A percentile compares a stretch with the other conserved stretches of the same genome.
phyloP scores from a whole-genome alignment of 352 stramenopile species.

The Globisporangium sylvaticum region DNA sequence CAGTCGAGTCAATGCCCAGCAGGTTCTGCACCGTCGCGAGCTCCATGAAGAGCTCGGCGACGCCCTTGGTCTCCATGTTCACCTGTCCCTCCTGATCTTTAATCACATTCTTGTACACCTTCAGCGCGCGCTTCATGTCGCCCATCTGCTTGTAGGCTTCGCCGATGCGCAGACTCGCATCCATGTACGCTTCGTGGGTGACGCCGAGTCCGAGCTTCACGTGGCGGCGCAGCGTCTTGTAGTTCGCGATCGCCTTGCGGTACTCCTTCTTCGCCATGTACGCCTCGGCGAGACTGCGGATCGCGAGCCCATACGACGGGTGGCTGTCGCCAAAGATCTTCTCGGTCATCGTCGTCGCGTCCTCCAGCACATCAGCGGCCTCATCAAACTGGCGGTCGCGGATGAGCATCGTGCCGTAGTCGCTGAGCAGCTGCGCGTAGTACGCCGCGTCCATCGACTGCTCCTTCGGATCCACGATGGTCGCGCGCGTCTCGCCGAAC shows the following conservation, averaged over 20 bases:
- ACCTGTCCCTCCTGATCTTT: conserved; percentile 51
- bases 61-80: conserved; percentile 57
- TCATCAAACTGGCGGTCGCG: conserved; percentile 71
- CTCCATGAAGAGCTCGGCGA: conserved; percentile 80
- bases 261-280: conserved; percentile 76
- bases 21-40: conserved; percentile 47
- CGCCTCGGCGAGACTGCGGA: conserved; percentile 76
- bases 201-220: conserved; percentile 57
- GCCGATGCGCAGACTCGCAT: conserved; percentile 61
- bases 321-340: conserved; percentile 80
- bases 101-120: conserved; percentile 53
- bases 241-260: conserved; percentile 59
- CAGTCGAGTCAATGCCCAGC: conserved; percentile 31
- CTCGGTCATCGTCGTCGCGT: conserved; percentile 67
- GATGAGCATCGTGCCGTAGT: conserved; percentile 75
- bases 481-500: conserved; percentile 47
- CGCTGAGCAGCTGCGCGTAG: conserved; percentile 74
- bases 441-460: conserved; percentile 68
- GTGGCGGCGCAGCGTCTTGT: conserved; percentile 70
- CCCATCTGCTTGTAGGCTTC: conserved; percentile 68
- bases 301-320: conserved; percentile 67
- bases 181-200: conserved; percentile 72
- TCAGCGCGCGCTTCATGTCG: conserved; percentile 47
- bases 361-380: conserved; percentile 71
- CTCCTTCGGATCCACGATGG: conserved; percentile 48